A percentile compares a stretch with the other conserved stretches of the same genome.
These are phyloP conservation scores for Solanum arcanum DNA, from an alignment of 257 asterid genomes.

Conservation along the genomic window DNA sequence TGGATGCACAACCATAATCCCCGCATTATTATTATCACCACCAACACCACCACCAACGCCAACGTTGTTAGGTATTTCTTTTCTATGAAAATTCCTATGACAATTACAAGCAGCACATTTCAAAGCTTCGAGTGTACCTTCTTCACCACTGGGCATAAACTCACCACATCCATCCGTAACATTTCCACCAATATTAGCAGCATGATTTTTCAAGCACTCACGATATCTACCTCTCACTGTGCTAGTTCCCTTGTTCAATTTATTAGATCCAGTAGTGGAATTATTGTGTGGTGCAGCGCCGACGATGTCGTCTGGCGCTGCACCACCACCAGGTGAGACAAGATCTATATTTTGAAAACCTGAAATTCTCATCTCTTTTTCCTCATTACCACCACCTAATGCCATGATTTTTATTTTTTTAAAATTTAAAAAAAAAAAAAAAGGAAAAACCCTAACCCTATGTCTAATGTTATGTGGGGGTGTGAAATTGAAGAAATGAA, in stretches of 20 bases:
- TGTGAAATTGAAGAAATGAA: not conserved
- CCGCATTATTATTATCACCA: not conserved
- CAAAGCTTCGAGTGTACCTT: conserved; percentile 76
- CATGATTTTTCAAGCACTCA: conserved; percentile 85
- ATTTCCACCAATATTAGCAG: conserved; percentile 77
- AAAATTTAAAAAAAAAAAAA: not conserved
- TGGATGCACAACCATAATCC: conserved; percentile 36
- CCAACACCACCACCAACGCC: not conserved
- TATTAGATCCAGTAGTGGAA: conserved; percentile 25
- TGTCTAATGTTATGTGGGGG: not conserved
- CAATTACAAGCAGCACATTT: conserved; percentile 90
- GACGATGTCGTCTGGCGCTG: no score
- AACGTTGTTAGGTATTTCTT: conserved; percentile 7
- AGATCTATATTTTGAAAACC: conserved; percentile 8
- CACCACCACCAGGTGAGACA: no score
- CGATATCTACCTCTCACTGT: conserved; percentile 29
- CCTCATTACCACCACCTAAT: conserved; percentile 10
- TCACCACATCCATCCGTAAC: conserved; percentile 97
- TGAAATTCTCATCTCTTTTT: conserved; percentile 23
- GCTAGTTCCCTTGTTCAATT: not conserved
- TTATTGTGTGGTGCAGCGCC: not conserved
- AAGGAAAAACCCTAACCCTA: not conserved
- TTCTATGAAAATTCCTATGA: conserved; percentile 87
- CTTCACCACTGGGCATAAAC: conserved; percentile 86
- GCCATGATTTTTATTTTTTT: not conserved